A percentile compares a stretch with the other conserved stretches of the same genome.
These are phyloP conservation scores for Carallia brachiata DNA, from an alignment of 345 rosid species.

Conservation along the genomic window DNA sequence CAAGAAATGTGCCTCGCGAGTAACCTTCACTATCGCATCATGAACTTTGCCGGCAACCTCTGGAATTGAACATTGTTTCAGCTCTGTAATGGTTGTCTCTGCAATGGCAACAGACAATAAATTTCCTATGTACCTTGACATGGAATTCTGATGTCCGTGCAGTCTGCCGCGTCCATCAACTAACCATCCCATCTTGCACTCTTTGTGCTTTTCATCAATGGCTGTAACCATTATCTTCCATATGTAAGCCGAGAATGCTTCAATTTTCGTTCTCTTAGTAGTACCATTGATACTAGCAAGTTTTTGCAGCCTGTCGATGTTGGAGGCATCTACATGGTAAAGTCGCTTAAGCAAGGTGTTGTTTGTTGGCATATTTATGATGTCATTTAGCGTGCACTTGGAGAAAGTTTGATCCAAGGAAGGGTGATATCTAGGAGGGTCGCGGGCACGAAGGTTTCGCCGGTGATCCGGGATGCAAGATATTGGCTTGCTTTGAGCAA, in stretches of 20 bases:
- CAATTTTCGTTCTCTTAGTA: constrained; percentile 59
- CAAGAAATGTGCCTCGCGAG: constrained; percentile 60
- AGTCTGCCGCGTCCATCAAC: constrained; percentile 73
- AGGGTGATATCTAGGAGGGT: constrained; percentile 54
- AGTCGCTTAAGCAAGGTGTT: constrained; percentile 61
- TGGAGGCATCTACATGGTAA: constrained; percentile 52
- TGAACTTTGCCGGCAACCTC: constrained; percentile 60
- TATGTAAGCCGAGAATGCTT: constrained; percentile 81
- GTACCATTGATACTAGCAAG: constrained; percentile 46
- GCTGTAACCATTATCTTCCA: constrained; percentile 71
- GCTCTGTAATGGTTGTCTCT: constrained; percentile 49
- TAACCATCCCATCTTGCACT: constrained; percentile 90
- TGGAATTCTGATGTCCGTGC: constrained; percentile 10
- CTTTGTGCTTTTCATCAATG: constrained; percentile 36
- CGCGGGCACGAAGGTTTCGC: constrained; percentile 57
- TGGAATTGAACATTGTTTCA: constrained; percentile 49
- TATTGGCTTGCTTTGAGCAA: constrained; percentile 50
- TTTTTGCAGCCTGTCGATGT: constrained; percentile 49
- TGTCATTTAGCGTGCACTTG: constrained; percentile 68
- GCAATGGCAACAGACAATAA: constrained; percentile 63
- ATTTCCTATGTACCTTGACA: constrained; percentile 75
- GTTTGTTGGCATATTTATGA: constrained; percentile 46
- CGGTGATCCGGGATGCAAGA: constrained; percentile 66
- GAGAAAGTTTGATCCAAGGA: constrained; percentile 48
- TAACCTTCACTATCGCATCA: constrained; percentile 48